Evolutionary conservation across 108 stramenopile genomes (phyloP).

Genomic region (Mayamaea pseudoterrestris): DNA sequence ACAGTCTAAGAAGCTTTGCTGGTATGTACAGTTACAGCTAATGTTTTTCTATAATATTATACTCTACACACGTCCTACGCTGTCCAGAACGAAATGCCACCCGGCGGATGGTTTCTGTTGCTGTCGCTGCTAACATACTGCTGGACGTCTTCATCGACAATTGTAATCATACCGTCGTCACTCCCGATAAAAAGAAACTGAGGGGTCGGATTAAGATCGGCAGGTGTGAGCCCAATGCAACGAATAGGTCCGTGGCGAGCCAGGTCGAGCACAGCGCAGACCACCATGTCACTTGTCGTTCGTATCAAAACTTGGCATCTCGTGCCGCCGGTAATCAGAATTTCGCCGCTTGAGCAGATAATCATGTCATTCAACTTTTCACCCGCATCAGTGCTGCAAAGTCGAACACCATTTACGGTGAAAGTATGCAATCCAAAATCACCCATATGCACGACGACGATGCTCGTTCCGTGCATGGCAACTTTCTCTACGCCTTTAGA

Average conservation of each 20-base stretch:
- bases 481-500: conserved; percentile 30
- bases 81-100: too few species aligned
- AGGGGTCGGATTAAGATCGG: conserved; percentile 21
- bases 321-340: conserved; percentile 71
- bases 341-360: conserved; percentile 42
- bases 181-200: conserved; percentile 76
- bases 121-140: background rate
- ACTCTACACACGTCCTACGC: too few species aligned
- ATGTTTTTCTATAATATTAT: too few species aligned
- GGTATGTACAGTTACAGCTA: too few species aligned
- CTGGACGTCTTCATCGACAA: conserved; percentile 39
- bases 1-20: too few species aligned
- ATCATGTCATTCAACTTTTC: conserved; percentile 65
- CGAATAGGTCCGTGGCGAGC: conserved; percentile 58
- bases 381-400: conserved; percentile 29
- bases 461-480: conserved; percentile 41
- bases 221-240: conserved; percentile 47
- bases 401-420: conserved; percentile 51
- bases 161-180: conserved; percentile 57
- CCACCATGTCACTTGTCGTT: conserved; percentile 28
- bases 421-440: conserved; percentile 44
- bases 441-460: conserved; percentile 45
- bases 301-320: conserved; percentile 48
- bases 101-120: background rate
- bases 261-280: conserved; percentile 54